Base-by-base conservation (phyloP, 2,329 filamentous ascomycete genomes). In the Fusarium sp. region DNA sequence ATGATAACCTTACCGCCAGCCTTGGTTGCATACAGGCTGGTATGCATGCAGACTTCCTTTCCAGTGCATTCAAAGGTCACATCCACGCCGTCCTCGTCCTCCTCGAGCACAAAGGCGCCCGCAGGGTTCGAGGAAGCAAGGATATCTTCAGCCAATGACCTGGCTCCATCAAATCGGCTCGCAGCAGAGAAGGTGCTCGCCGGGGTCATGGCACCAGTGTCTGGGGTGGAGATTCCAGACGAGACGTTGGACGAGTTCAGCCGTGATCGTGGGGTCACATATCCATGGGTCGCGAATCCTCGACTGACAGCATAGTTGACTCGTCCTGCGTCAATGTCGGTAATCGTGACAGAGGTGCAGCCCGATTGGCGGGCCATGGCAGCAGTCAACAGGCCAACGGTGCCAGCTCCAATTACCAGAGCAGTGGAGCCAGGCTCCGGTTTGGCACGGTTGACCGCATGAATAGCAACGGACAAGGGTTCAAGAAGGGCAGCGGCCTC, bases 11-110 rank as follows among this genome's bases (percentile, higher is more conserved):
- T 92, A 20, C 93, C 93, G 29, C 93, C 93, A 0, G 93, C 87
- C 67, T 88, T 88, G 11, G 92, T 92, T 4, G 92, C 92, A 75
- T 93, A 95, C 22, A 95, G 89, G n/a, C 90, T 88, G 2, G 92
- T 92, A 80, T 94, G 93, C 83, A 94, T 91, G 80, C 93, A 94
- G 1, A 89, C 87, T 72, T 93, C 92, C 70, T 94, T 93, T 31
- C 93, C 93, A 0, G 93, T 95, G 79, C 93, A 95, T 82, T 95
- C 93, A 73, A 95, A 95, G 0, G 92, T 90, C 6, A 92, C 83
- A 77, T 94, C 92, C 3, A 94, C 88, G 56, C 93, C 92, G 2
- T 86, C 88, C 77, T 93, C 90, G 60, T 93, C 91, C 61, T 93
- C 92, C 24, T 88, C 78, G 2, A 83, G 63, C n/a, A 80, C 68